A percentile compares a stretch with the other conserved stretches of the same genome.
Conservation (phyloP, 2,329 filamentous ascomycete species). For the Cordyceps farinosa region DNA sequence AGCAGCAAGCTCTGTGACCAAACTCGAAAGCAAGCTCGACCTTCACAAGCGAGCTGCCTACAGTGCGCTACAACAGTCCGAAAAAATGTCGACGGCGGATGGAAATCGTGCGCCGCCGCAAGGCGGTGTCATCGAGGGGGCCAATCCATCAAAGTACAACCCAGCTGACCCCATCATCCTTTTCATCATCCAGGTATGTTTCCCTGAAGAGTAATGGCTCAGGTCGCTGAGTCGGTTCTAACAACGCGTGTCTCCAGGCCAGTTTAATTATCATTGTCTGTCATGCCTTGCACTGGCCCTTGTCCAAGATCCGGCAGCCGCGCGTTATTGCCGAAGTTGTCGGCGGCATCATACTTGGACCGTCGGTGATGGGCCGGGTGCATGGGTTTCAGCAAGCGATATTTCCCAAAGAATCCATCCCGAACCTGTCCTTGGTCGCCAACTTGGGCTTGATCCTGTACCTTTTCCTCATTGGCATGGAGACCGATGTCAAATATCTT, state of each 20-base stretch:
- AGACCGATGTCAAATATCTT: constrained; percentile 78
- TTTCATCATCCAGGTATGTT: constrained; percentile 67
- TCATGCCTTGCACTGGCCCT: constrained; percentile 63
- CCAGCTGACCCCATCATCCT: constrained; percentile 68
- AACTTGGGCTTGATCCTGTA: constrained; percentile 83
- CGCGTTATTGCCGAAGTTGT: constrained; percentile 82
- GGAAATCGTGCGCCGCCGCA: constrained; percentile 32
- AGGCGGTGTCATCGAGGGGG: constrained; percentile 66
- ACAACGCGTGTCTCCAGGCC: constrained; percentile 27
- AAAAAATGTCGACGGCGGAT: not conserved
- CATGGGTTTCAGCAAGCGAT: constrained; percentile 73
- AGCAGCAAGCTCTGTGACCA: not conserved
- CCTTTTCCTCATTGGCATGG: constrained; percentile 81
- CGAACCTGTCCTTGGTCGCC: constrained; percentile 71
- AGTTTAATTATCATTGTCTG: constrained; percentile 48
- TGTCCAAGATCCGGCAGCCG: constrained; percentile 73
- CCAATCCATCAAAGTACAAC: constrained; percentile 66
- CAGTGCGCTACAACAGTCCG: not conserved
- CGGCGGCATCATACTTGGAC: constrained; percentile 79
- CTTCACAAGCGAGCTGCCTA: not conserved
- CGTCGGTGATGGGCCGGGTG: constrained; percentile 83
- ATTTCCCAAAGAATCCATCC: constrained; percentile 72
- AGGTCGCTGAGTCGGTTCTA: not conserved
- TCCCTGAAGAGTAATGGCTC: not conserved
- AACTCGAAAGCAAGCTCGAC: not conserved